A percentile compares a stretch with the other conserved stretches of the same genome.
Evolutionary conservation across 75 land plant species (phyloP).

Genomic region (Pinus tabuliformis): DNA sequence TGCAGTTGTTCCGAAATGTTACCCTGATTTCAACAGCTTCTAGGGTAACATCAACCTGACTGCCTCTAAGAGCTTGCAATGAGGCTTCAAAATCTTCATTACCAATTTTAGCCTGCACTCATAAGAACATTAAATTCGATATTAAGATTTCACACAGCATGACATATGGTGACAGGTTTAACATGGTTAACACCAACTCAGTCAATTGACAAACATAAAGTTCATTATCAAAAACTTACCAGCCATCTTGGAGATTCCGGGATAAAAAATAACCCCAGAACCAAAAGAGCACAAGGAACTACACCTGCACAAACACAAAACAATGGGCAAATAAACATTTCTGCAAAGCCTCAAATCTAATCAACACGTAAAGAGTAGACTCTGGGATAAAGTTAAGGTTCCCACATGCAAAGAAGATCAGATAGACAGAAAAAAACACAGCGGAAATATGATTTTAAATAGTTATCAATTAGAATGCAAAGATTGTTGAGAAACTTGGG

Average conservation of each 20-base stretch:
- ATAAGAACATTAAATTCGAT: neutral
- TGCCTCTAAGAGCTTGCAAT: conserved; percentile 86
- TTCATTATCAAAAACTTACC: conserved; percentile 35
- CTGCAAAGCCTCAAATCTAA: no score
- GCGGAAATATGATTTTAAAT: no score
- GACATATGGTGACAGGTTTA: neutral
- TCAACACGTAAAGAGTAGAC: no score
- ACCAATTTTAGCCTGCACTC: conserved; percentile 81
- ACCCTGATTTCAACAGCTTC: conserved; percentile 93
- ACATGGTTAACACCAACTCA: neutral
- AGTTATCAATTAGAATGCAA: no score
- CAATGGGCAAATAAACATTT: no score
- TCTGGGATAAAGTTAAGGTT: neutral
- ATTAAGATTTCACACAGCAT: neutral
- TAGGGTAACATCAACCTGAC: conserved; percentile 63
- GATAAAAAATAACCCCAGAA: conserved; percentile 76
- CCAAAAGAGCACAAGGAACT: conserved; percentile 67
- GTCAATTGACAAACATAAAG: neutral
- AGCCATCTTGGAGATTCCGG: conserved; percentile 99
- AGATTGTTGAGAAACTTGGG: no score
- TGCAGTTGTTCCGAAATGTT: neutral
- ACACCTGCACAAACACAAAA: conserved; percentile 42
- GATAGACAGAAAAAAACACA: no score
- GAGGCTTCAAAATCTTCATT: conserved; percentile 73
- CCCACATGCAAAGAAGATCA: no score